Percentiles rank a stretch among this genome's conserved stretches.
Conservation (phyloP, 768 basidiomycete species). For the Atractiella rhizophila region DNA sequence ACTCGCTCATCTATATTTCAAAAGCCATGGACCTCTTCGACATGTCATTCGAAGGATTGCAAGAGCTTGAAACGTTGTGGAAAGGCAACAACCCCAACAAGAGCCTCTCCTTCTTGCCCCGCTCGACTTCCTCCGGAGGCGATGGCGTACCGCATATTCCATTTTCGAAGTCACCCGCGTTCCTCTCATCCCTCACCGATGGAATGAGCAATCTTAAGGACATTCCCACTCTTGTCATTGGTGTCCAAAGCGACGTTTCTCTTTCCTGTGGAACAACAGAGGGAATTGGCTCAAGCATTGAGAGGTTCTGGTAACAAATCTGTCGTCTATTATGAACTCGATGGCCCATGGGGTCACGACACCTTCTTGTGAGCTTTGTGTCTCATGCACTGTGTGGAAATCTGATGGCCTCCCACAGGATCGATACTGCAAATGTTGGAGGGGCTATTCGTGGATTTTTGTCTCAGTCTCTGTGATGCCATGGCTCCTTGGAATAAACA, state of each 20-base stretch:
- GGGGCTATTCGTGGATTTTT: too few species aligned
- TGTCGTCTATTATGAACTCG: constrained; percentile 89
- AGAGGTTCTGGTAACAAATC: constrained; percentile 63
- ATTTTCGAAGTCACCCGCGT: too few species aligned
- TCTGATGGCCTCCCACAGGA: too few species aligned
- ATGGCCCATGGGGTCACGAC: constrained; percentile 99
- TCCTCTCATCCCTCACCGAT: constrained; percentile 30
- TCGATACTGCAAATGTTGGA: too few species aligned
- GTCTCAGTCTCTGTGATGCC: too few species aligned
- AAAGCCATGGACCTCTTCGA: constrained; percentile 99
- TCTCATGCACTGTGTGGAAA: too few species aligned
- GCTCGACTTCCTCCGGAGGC: background rate
- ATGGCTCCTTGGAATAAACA: too few species aligned
- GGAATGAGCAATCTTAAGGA: constrained; percentile 50
- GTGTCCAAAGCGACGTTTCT: constrained; percentile 91
- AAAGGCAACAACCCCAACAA: constrained; percentile 1
- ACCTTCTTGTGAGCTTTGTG: too few species aligned
- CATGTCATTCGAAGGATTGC: constrained; percentile 54
- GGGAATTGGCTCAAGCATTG: constrained; percentile 77
- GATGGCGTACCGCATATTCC: constrained; percentile 8
- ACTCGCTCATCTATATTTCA: constrained; percentile 91
- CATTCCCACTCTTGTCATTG: constrained; percentile 63
- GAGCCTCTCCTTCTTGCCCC: background rate
- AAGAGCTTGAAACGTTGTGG: constrained; percentile 30
- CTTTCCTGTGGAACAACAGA: constrained; percentile 89